These are phyloP conservation scores for Croton laevigatus DNA, from an alignment of 441 rosid genomes.

Conservation along the genomic window DNA sequence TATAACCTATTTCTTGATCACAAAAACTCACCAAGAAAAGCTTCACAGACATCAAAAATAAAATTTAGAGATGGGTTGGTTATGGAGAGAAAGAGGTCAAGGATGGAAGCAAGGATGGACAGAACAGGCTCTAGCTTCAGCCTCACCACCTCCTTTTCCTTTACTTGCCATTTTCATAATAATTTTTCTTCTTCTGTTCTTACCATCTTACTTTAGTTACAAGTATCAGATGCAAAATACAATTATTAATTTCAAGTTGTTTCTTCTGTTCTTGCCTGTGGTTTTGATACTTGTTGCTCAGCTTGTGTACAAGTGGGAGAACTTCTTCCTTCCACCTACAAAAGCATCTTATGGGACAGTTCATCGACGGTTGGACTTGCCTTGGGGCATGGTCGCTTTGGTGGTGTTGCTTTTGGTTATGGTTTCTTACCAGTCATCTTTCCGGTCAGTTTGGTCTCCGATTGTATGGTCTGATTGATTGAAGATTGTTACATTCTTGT, in stretches of 20 bases:
- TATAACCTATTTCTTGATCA: not conserved
- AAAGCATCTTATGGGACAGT: constrained; percentile 22
- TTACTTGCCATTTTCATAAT: constrained; percentile 50
- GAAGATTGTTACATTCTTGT: not conserved
- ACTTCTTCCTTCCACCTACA: constrained; percentile 33
- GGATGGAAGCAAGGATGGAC: constrained; percentile 65
- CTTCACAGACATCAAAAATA: not conserved
- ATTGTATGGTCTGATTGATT: constrained; percentile 22
- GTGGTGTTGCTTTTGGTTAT: constrained; percentile 50
- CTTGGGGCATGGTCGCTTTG: constrained; percentile 53
- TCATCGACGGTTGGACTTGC: constrained; percentile 35
- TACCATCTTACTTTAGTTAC: constrained; percentile 49
- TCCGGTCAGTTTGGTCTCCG: constrained; percentile 63
- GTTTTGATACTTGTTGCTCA: constrained; percentile 43
- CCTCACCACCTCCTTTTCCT: constrained; percentile 59
- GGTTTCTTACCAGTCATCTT: constrained; percentile 58
- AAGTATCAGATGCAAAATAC: constrained; percentile 41
- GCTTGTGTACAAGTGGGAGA: constrained; percentile 26
- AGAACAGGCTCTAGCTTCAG: constrained; percentile 43
- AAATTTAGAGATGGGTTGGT: constrained; percentile 51
- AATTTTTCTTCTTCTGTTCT: constrained; percentile 40
- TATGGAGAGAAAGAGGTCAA: constrained; percentile 49
- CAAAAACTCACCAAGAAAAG: not conserved
- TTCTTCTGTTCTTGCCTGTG: constrained; percentile 56
- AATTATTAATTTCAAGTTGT: constrained; percentile 43